phyloP scores from a whole-genome alignment of 805 yeast genomes.

The Yamadazyma ubonensis region DNA sequence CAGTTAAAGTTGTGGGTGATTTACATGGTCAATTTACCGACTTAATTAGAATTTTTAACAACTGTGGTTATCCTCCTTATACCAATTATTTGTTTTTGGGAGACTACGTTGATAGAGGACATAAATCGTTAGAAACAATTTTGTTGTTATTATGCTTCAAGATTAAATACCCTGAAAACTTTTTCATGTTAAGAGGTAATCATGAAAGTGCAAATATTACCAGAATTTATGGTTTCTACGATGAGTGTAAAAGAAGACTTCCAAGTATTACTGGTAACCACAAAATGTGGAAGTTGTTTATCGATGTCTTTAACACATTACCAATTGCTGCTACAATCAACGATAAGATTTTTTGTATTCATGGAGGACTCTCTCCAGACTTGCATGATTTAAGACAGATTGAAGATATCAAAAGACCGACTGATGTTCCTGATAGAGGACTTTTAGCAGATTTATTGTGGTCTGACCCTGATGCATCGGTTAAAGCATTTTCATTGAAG shows the following conservation, averaged over 20 bases:
- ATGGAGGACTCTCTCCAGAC: slow-evolving; percentile 77
- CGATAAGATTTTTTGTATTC: slow-evolving; percentile 57
- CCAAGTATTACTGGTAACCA: slow-evolving; percentile 27
- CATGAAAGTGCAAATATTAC: slow-evolving; percentile 61
- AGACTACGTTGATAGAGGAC: slow-evolving; percentile 60
- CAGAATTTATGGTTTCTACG: slow-evolving; percentile 59
- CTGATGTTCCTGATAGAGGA: slow-evolving; percentile 82
- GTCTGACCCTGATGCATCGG: slow-evolving; percentile 67
- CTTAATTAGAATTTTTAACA: slow-evolving; percentile 51
- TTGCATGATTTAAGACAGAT: slow-evolving; percentile 64
- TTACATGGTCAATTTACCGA: slow-evolving; percentile 69
- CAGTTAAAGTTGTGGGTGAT: slow-evolving; percentile 82
- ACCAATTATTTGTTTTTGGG: slow-evolving; percentile 57
- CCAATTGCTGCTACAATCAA: slow-evolving; percentile 64
- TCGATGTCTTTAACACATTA: slow-evolving; percentile 57
- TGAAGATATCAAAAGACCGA: slow-evolving; percentile 70
- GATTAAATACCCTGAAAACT: slow-evolving; percentile 59
- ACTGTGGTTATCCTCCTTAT: slow-evolving; percentile 61
- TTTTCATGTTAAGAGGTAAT: slow-evolving; percentile 59
- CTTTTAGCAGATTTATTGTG: slow-evolving; percentile 74
- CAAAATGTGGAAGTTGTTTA: slow-evolving; percentile 50
- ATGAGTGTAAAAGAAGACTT: slow-evolving; percentile 57
- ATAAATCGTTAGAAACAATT: slow-evolving; percentile 56
- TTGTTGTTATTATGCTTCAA: slow-evolving; percentile 51
- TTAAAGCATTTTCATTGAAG: slow-evolving; percentile 32